Evolutionary conservation across 176 grass and related monocot genomes (phyloP), one percentile per base, ranked within the genome.

Genomic region (Cenchrus fungigraminus): DNA sequence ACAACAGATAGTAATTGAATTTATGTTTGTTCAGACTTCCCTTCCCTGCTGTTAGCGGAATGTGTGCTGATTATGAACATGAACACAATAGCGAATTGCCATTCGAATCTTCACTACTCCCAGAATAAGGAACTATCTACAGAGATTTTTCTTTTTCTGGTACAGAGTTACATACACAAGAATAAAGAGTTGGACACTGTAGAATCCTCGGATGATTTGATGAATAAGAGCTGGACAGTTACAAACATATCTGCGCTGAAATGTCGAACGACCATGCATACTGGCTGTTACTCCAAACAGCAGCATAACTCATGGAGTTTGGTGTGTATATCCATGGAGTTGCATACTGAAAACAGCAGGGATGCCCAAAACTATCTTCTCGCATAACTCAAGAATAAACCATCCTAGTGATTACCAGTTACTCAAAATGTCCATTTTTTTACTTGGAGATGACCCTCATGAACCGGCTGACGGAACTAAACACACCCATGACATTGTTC

Each of bases 361-460:
- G 59, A 19, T 68, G 64, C 58, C 17, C 44, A 60, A 42, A 65
- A 52, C 25, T 40, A 51, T 79, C 70, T 51, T 65, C 20, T 54
- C 63, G 13, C 56, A 25, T 55, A 5, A 71, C 16, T 9, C 29
- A 52, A 31, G 22, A 22, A 3, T 61, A 57, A 62, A 20, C 44
- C 9, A 65, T 65, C 29, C 71, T 44, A 9, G 43, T 47, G 10
- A 42, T 75, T 61, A 63, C 52, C 19, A 52, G 43, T 25, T 16
- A 49, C 47, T 58, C 68, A 72, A 72, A 34, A 67, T 44, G 65
- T 17, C 1, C 2, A 67, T 29, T 73, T 79, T 79, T 40, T 97
- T 79, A 94, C 82, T 90, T 94, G 60, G 97, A 94, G 43, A 96
- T 92, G 20, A 87, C 88, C 60, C 88, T 94, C 89, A 99, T 94